phyloP scores from a whole-genome alignment of 78 protist genomes.

The Dictyostelium citrinum region DNA sequence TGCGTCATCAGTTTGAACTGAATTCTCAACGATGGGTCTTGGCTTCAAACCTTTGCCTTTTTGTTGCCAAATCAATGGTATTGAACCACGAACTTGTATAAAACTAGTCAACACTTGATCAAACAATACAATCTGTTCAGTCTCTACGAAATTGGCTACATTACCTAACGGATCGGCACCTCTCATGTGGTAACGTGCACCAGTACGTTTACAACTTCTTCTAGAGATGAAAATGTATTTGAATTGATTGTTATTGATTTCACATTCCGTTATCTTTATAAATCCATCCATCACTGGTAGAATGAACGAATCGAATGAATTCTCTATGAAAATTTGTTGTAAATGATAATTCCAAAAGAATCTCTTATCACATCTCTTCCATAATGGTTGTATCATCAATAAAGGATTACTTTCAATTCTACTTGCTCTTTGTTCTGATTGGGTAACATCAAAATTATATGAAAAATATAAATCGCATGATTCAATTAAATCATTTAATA shows the following conservation, averaged over 20 bases:
- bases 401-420: neutral
- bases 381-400: neutral
- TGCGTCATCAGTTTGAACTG: slow-evolving; percentile 48
- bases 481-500: slow-evolving; percentile 51
- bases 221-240: slow-evolving; percentile 62
- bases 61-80: slow-evolving; percentile 80
- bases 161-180: slow-evolving; percentile 82
- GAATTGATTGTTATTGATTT: slow-evolving; percentile 51
- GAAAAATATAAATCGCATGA: slow-evolving; percentile 74
- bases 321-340: slow-evolving; percentile 34
- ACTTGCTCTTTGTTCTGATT: slow-evolving; percentile 50
- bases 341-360: slow-evolving; percentile 67
- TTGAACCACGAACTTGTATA: slow-evolving; percentile 73
- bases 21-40: slow-evolving; percentile 39
- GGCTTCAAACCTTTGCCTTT: slow-evolving; percentile 74
- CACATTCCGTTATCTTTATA: slow-evolving; percentile 55
- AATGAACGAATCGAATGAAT: slow-evolving; percentile 43
- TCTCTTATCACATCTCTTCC: slow-evolving; percentile 58
- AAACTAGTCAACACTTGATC: slow-evolving; percentile 61
- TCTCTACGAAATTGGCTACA: slow-evolving; percentile 85
- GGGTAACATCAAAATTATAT: slow-evolving; percentile 69
- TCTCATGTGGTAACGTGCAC: slow-evolving; percentile 72
- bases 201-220: slow-evolving; percentile 80
- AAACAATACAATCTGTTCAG: slow-evolving; percentile 68
- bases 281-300: slow-evolving; percentile 82